phyloP scores from a whole-genome alignment of 192 early-diverging fungal species.

The Coemansia interrupta region DNA sequence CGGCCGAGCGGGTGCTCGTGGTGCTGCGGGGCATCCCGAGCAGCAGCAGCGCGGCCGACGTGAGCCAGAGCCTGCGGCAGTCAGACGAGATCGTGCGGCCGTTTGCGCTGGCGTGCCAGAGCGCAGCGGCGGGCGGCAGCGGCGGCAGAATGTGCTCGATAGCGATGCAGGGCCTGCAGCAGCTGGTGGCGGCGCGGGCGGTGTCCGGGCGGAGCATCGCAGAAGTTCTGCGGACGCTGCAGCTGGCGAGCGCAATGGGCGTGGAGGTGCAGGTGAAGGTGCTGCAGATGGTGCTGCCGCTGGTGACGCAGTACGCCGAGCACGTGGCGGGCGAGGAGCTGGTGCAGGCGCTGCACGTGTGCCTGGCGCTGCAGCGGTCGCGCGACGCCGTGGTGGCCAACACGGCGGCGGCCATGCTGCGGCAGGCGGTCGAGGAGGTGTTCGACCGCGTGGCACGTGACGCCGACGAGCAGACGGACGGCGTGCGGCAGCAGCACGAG shows the following conservation, averaged over 20 bases:
- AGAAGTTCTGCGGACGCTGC: constrained; percentile 66
- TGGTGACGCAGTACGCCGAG: constrained; percentile 75
- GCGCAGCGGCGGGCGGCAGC: constrained; percentile 79
- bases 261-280: constrained; percentile 91
- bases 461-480: neutral
- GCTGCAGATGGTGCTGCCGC: constrained; percentile 85
- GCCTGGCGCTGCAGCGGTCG: constrained; percentile 80
- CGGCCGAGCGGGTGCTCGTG: constrained; percentile 58
- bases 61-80: constrained; percentile 64
- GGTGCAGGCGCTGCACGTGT: constrained; percentile 80
- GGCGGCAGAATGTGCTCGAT: constrained; percentile 75
- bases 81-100: constrained; percentile 77
- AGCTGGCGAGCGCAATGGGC: constrained; percentile 62
- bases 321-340: constrained; percentile 75
- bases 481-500: constrained; percentile 55
- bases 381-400: constrained; percentile 56
- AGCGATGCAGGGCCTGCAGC: constrained; percentile 80
- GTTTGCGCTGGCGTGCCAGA: constrained; percentile 82
- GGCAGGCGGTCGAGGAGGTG: constrained; percentile 48
- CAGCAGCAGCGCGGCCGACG: constrained; percentile 26
- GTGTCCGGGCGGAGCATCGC: constrained; percentile 53
- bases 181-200: constrained; percentile 36
- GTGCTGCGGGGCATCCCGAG: constrained; percentile 49
- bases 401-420: constrained; percentile 46
- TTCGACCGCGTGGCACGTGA: constrained; percentile 52